phyloP scores from a whole-genome alignment of 148 eudicot species.

The Bassia scoparia region DNA sequence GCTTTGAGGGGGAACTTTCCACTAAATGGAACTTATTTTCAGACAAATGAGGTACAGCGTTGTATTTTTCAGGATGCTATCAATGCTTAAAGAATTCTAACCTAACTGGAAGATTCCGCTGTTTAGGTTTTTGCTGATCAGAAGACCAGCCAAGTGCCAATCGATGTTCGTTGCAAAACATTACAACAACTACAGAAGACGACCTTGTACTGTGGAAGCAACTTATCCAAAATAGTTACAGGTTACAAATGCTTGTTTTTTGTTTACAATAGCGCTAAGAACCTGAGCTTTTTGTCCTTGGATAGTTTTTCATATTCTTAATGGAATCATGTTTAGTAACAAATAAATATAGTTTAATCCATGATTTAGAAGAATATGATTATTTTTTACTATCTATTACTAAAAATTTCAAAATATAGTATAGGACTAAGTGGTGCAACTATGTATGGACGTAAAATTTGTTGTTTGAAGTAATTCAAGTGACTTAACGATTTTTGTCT shows the following conservation, averaged over 20 bases:
- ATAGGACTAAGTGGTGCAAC: neutral
- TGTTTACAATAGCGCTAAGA: neutral
- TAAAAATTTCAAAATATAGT: neutral
- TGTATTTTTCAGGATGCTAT: neutral
- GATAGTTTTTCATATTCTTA: neutral
- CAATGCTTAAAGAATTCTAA: neutral
- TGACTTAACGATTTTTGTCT: neutral
- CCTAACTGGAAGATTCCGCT: neutral
- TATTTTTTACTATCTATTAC: too few species aligned
- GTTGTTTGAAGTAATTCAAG: neutral
- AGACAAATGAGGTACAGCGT: constrained; percentile 42
- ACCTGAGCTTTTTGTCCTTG: neutral
- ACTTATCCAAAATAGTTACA: constrained; percentile 16
- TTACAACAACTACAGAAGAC: constrained; percentile 11
- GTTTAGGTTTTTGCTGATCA: constrained; percentile 31
- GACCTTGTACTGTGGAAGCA: constrained; percentile 20
- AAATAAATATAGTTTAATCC: too few species aligned
- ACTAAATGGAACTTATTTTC: constrained; percentile 50
- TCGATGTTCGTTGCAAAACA: constrained; percentile 19
- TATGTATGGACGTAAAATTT: neutral
- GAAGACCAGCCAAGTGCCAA: constrained; percentile 21
- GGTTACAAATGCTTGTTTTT: constrained; percentile 14
- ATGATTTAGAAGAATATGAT: too few species aligned
- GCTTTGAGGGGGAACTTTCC: constrained; percentile 50
- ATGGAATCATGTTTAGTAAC: too few species aligned